These are phyloP conservation scores for Sporisorium sorghi DNA, from an alignment of 1,284 basidiomycete species.

Conservation along the genomic window DNA sequence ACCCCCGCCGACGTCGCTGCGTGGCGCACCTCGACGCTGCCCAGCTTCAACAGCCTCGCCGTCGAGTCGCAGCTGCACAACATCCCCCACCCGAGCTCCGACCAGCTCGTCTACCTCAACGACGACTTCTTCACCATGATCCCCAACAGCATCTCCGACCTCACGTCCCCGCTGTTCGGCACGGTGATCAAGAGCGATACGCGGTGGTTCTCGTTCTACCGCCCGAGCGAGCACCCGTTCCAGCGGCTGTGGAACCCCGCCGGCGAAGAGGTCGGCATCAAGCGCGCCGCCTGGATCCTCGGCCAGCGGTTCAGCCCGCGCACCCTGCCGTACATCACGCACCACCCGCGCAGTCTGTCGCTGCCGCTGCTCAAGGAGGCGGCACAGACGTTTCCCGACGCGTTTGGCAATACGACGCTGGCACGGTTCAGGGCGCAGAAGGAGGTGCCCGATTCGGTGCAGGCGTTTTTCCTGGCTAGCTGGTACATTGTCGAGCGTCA, in stretches of 20 bases:
- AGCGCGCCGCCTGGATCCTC: constrained; percentile 45
- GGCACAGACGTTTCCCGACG: constrained; percentile 43
- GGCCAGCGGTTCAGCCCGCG: constrained; percentile 69
- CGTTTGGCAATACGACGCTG: constrained; percentile 37
- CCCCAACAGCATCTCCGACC: constrained; percentile 27
- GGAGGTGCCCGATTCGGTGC: constrained; percentile 69
- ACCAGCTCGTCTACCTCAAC: constrained; percentile 51
- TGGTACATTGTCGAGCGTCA: constrained; percentile 57
- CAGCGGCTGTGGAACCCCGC: constrained; percentile 54
- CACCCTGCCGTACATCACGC: constrained; percentile 70
- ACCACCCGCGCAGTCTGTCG: constrained; percentile 70
- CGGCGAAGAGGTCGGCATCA: constrained; percentile 52
- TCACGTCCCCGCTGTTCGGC: constrained; percentile 52
- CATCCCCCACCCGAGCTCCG: constrained; percentile 23
- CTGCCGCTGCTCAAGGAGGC: constrained; percentile 64
- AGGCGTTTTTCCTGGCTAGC: constrained; percentile 64
- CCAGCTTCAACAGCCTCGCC: constrained; percentile 58
- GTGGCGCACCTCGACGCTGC: constrained; percentile 43
- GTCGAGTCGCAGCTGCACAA: constrained; percentile 52
- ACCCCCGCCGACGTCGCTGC: constrained; percentile 11
- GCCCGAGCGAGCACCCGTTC: constrained; percentile 43
- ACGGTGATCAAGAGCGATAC: constrained; percentile 49
- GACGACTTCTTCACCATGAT: constrained; percentile 57
- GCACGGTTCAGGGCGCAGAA: constrained; percentile 55
- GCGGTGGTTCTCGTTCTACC: constrained; percentile 35